These are phyloP conservation scores for Colletotrichum sp. DNA, from an alignment of 2,329 filamentous ascomycete species.

Conservation along the genomic window DNA sequence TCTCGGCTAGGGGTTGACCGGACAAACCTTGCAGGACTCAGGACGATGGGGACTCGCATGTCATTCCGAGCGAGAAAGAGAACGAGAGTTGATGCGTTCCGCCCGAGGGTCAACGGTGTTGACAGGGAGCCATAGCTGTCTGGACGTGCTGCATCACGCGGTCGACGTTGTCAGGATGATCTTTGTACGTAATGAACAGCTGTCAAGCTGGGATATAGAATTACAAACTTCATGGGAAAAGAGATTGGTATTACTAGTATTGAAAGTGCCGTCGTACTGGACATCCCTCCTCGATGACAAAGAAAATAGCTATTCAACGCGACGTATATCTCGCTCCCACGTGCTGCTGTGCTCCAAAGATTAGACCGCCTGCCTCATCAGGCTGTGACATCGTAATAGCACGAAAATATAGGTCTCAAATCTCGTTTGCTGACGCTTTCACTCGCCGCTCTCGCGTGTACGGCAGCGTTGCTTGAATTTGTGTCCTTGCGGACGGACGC, in stretches of 20 bases:
- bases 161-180: background rate
- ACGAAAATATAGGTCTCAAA: slow-evolving; percentile 18
- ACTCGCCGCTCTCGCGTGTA: background rate
- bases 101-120: background rate
- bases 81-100: background rate
- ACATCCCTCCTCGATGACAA: background rate
- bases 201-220: background rate
- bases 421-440: slow-evolving; percentile 5
- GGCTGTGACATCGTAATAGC: slow-evolving; percentile 18
- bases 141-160: background rate
- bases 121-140: background rate
- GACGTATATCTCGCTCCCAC: background rate
- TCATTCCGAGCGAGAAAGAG: background rate
- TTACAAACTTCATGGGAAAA: background rate
- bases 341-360: background rate
- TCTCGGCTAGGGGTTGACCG: background rate
- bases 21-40: background rate
- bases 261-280: background rate
- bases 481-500: background rate
- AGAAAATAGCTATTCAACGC: background rate
- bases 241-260: background rate
- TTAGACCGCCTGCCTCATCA: background rate
- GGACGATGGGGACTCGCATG: background rate
- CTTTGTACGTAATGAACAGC: background rate
- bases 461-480: background rate